These are phyloP conservation scores for Candida nemodendra DNA, from an alignment of 805 yeast genomes.

Conservation along the genomic window DNA sequence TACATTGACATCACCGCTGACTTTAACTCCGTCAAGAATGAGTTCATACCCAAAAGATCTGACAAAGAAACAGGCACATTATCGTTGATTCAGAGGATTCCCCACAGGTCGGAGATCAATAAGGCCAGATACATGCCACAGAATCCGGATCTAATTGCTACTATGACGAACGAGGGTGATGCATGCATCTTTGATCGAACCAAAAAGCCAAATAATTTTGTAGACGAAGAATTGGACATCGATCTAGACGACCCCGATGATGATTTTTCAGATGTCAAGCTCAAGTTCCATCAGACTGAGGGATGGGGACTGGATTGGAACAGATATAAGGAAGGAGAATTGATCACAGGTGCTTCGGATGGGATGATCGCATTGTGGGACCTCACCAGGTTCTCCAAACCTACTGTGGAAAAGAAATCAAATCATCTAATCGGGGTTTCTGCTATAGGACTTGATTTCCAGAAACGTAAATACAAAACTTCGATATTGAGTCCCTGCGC, in stretches of 20 bases:
- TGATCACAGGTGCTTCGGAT: slow-evolving; percentile 61
- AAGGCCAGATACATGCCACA: slow-evolving; percentile 75
- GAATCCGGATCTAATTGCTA: slow-evolving; percentile 79
- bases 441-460: slow-evolving; percentile 7
- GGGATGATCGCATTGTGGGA: slow-evolving; percentile 72
- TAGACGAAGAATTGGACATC: slow-evolving; percentile 33
- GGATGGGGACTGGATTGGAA: slow-evolving; percentile 81
- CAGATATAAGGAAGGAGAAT: slow-evolving; percentile 51
- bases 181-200: slow-evolving; percentile 77
- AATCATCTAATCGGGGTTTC: not conserved
- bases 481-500: slow-evolving; percentile 16
- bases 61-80: slow-evolving; percentile 12
- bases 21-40: slow-evolving; percentile 37
- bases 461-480: slow-evolving; percentile 12
- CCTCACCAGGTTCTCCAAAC: slow-evolving; percentile 40
- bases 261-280: slow-evolving; percentile 26
- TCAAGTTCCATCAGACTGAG: slow-evolving; percentile 42
- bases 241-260: slow-evolving; percentile 11
- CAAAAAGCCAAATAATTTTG: slow-evolving; percentile 55
- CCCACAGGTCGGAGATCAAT: slow-evolving; percentile 71
- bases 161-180: slow-evolving; percentile 65
- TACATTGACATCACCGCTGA: slow-evolving; percentile 29
- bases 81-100: slow-evolving; percentile 51
- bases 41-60: slow-evolving; percentile 23
- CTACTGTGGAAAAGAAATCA: slow-evolving; percentile 14